Evolutionary conservation across 257 asterid genomes (phyloP).

Genomic region (Salvia rosmarinus): DNA sequence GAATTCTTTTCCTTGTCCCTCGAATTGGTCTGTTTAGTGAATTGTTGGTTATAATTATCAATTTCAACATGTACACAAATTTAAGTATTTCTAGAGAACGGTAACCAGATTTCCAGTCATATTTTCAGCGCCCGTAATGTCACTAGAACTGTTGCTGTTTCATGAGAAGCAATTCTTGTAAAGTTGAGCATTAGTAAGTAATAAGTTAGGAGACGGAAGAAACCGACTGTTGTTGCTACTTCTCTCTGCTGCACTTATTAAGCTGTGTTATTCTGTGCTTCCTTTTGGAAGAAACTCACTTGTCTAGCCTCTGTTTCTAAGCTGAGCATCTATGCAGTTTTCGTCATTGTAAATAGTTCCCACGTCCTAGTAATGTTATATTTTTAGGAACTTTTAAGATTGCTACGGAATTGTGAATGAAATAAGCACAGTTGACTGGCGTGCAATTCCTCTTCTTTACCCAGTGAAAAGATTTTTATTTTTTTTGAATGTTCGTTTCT

Average conservation of each 20-base stretch:
- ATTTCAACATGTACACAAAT: background rate
- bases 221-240: conserved; percentile 12
- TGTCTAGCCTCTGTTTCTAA: background rate
- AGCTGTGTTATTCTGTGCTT: background rate
- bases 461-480: background rate
- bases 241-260: background rate
- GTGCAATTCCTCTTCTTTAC: background rate
- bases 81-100: background rate
- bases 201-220: background rate
- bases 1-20: background rate
- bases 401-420: conserved; percentile 2
- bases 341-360: background rate
- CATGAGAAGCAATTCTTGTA: background rate
- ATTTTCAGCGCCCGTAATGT: background rate
- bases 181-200: too few species aligned
- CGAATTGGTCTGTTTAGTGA: conserved; percentile 4
- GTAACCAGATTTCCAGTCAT: background rate
- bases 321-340: background rate
- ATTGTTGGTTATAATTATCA: conserved; percentile 7
- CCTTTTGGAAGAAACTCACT: background rate
- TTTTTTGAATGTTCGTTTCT: background rate
- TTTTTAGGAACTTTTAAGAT: background rate
- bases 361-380: background rate
- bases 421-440: conserved; percentile 12
- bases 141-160: background rate